These are phyloP conservation scores for Hibiscus mutabilis DNA, from an alignment of 345 rosid species.

Conservation along the genomic window DNA sequence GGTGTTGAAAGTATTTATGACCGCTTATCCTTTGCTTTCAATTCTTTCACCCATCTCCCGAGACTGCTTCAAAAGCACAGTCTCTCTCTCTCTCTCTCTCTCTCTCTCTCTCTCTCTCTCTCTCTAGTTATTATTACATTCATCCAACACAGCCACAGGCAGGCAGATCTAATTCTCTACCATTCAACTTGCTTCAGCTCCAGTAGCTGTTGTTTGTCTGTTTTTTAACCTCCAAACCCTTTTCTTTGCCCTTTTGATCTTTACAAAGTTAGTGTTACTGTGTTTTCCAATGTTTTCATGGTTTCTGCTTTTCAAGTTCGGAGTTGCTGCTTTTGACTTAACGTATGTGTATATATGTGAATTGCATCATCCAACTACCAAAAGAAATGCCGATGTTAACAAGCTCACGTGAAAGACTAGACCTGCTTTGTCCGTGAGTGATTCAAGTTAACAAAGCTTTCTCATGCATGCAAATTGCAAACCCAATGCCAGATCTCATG, in stretches of 20 bases:
- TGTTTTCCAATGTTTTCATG: too few relatives aligned
- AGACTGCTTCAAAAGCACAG: neutral
- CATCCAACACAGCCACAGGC: neutral
- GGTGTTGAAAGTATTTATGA: neutral
- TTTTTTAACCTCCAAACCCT: neutral
- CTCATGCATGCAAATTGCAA: slow-evolving; percentile 4
- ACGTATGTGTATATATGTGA: too few relatives aligned
- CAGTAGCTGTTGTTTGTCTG: neutral
- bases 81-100: neutral
- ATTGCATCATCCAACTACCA: neutral
- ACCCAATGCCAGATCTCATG: neutral
- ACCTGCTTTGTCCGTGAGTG: slow-evolving; percentile 9
- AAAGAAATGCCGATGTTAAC: neutral
- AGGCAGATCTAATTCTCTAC: slow-evolving; percentile 21
- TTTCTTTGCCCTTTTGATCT: too few relatives aligned
- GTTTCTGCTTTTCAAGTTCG: too few relatives aligned
- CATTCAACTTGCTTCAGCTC: neutral
- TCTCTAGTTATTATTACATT: neutral
- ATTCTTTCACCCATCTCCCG: slow-evolving; percentile 25
- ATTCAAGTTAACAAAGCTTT: neutral
- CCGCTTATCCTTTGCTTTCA: neutral
- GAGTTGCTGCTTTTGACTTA: neutral
- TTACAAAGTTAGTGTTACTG: too few relatives aligned
- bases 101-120: neutral
- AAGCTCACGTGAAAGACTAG: slow-evolving; percentile 7